Percentiles rank a stretch among this genome's conserved stretches.
phyloP scores from a whole-genome alignment of 2,329 filamentous ascomycete genomes.

The Thielaviopsis punctulata region DNA sequence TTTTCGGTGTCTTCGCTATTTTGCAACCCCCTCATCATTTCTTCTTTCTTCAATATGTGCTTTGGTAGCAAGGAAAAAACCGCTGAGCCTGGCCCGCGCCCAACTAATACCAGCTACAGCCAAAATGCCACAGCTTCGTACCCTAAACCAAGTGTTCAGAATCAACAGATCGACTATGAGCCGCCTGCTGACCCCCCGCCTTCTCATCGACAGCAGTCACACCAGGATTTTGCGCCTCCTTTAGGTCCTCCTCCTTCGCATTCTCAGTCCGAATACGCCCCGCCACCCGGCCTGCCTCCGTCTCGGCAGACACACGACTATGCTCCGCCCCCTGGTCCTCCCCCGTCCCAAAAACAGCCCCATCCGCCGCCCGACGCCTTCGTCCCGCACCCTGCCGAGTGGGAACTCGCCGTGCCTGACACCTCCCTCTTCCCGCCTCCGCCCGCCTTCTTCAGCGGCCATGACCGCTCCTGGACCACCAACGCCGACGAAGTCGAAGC shows the following conservation, averaged over 20 bases:
- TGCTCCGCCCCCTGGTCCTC: slow-evolving; percentile 20
- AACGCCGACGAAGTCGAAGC: slow-evolving; percentile 52
- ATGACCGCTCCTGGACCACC: slow-evolving; percentile 47
- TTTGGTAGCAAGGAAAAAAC: slow-evolving; percentile 29
- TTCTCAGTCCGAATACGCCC: too few relatives aligned
- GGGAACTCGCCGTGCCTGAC: slow-evolving; percentile 54
- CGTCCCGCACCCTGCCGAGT: too few relatives aligned
- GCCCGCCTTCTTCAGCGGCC: slow-evolving; percentile 45
- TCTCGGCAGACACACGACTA: slow-evolving; percentile 14
- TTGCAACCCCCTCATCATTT: not conserved
- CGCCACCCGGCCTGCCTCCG: slow-evolving; percentile 20
- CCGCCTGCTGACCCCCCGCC: slow-evolving; percentile 23
- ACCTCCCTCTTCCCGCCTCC: slow-evolving; percentile 57
- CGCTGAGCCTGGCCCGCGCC: slow-evolving; percentile 19
- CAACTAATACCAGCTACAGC: slow-evolving; percentile 14
- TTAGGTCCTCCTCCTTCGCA: too few relatives aligned
- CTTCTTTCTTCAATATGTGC: slow-evolving; percentile 24
- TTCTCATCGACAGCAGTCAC: slow-evolving; percentile 7
- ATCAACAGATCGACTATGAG: slow-evolving; percentile 15
- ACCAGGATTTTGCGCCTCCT: too few relatives aligned
- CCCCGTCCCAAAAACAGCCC: slow-evolving; percentile 16
- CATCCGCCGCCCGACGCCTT: too few relatives aligned
- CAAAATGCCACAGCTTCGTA: slow-evolving; percentile 3
- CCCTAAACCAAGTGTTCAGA: slow-evolving; percentile 16
- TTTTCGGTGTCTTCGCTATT: not conserved